These are phyloP conservation scores for Cytidiella melzeri DNA, from an alignment of 768 basidiomycete genomes.

Conservation along the genomic window DNA sequence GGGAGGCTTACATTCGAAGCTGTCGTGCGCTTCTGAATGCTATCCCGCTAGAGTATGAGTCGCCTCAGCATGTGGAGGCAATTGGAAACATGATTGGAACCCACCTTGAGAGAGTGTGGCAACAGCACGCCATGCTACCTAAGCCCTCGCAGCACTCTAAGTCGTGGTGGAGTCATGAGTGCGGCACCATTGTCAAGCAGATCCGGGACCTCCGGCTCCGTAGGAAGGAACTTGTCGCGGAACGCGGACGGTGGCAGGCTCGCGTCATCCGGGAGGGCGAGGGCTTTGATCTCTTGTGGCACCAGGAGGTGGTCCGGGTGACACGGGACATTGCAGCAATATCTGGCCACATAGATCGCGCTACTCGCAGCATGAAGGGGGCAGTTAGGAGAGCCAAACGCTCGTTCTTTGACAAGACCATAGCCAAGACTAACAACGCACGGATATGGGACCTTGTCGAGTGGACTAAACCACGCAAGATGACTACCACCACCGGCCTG, in stretches of 20 bases:
- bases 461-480: too few relatives aligned
- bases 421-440: background rate
- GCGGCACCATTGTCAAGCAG: too few relatives aligned
- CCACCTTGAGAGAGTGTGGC: background rate
- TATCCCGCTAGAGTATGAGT: too few relatives aligned
- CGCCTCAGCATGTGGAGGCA: too few relatives aligned
- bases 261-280: background rate
- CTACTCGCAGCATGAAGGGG: background rate
- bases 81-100: background rate
- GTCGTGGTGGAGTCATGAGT: too few relatives aligned
- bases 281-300: background rate
- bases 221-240: background rate
- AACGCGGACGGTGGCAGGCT: background rate
- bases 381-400: slow-evolving; percentile 3
- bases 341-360: background rate
- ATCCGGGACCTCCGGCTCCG: background rate
- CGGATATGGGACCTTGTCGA: slow-evolving; percentile 9
- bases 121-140: background rate
- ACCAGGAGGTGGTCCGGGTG: background rate
- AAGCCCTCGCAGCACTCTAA: background rate
- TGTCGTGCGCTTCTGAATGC: too few relatives aligned
- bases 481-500: background rate
- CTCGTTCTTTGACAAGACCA: slow-evolving; percentile 2
- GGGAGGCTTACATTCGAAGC: background rate
- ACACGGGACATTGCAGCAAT: background rate